Base-by-base conservation (phyloP, 371 early-diverging fungal species). In the Mucor saturninus region DNA sequence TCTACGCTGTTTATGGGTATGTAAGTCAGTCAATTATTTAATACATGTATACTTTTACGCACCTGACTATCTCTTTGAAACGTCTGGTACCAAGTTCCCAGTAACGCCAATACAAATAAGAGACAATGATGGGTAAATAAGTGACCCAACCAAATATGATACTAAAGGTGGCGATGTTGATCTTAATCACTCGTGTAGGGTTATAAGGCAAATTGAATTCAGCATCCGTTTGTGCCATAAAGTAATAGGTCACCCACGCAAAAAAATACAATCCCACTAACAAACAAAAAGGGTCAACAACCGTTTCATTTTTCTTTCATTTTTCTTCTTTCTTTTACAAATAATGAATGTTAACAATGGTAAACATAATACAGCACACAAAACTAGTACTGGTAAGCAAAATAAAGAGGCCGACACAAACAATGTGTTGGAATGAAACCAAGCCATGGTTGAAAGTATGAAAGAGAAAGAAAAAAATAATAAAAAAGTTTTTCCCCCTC, bases 201-300 rank as follows among this genome's bases (percentile, higher is more conserved):
- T 73, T 71, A 51, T 71, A 78, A 1, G 84, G 84, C 29, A 84
- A 49, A 50, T 73, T 74, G 55, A 80, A 73, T 35, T 57, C 56
- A 2, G 67, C 50, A 32, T 84, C 79, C 11, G 69, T 71, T 48
- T 75, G 74, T 10, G 76, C 79, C 28, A 61, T 40, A 10, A 70
- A 64, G 28, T 81, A 72, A 60, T 80, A 83, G 5, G 73, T 72
- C 40, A 68, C 54, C 87, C 87, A 84, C 48, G 87, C 87, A 40
- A 62, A 64, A 4, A 79, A 57, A 55, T 86, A 86, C 37, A 82
- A 67, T 8, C 76, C 63, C 15, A 65, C 86, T 86, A 43, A 61
- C 28, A 51, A 28, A 10, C 38, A 43, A n/a, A 14, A 45, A 7
- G 31, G 31, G 26, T 45, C 14, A n/a, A 28, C 35, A 15, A 55